Evolutionary conservation across 2,329 filamentous ascomycete genomes (phyloP).

Genomic region (Zymoseptoria crescenta): DNA sequence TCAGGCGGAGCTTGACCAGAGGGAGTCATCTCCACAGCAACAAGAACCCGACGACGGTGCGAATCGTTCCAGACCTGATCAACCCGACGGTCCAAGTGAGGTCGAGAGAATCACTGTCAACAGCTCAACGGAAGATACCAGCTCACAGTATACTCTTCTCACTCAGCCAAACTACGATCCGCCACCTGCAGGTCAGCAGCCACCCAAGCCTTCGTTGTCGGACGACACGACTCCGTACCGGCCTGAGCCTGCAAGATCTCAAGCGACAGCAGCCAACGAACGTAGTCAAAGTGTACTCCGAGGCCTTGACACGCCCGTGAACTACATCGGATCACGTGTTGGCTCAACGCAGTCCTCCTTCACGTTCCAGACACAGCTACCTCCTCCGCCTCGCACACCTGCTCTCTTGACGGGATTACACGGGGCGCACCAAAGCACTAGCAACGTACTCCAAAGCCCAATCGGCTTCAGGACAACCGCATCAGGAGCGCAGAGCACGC

Average conservation of each 20-base stretch:
- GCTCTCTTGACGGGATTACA: background rate
- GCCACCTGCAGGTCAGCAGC: constrained; percentile 14
- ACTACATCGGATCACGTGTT: background rate
- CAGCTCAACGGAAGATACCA: constrained; percentile 1
- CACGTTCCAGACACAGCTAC: constrained; percentile 20
- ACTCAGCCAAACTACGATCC: constrained; percentile 10
- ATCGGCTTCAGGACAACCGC: background rate
- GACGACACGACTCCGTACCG: background rate
- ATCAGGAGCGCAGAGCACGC: background rate
- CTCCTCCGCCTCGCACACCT: background rate
- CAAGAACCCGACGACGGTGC: background rate
- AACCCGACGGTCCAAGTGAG: background rate
- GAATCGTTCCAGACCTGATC: background rate
- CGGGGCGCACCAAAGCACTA: background rate
- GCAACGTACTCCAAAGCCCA: background rate
- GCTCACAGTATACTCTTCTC: constrained; percentile 1
- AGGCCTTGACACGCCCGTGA: background rate
- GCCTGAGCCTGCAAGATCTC: background rate
- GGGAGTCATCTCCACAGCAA: background rate
- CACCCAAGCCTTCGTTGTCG: constrained; percentile 3
- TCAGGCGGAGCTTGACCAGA: background rate
- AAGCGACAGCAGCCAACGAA: background rate
- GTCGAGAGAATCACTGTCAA: background rate
- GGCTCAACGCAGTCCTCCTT: constrained; percentile 8
- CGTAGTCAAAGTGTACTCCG: background rate